Evolutionary conservation across 106 monocot species (phyloP), one percentile per base, ranked within the genome.

Genomic region (Apostasia ramifera): DNA sequence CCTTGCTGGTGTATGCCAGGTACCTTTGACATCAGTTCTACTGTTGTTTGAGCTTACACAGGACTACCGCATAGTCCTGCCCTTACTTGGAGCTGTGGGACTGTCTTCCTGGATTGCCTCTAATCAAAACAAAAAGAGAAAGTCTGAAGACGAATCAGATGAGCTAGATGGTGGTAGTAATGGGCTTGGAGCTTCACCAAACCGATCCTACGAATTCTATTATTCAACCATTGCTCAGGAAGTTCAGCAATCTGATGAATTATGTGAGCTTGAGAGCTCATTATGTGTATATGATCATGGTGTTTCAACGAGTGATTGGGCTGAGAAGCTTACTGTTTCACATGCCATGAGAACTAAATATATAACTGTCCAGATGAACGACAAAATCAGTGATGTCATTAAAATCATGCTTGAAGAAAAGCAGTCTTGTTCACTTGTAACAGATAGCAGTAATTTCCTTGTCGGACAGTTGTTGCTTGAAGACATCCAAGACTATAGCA

Each of bases 41-140:
- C 91, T 95, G 48, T 80, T 95, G 12, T 95, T 95, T 71, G 91
- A 95, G 83, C 79, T 95, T 41, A 88, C 91, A n/a, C 88, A 84
- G 41, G 91, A 95, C 66, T 95, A 91, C 72, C 91, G 86, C 12
- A 95, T 95, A 70, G 91, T 95, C 78, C 68, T 95, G 14, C 91
- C 95, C 47, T 78, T 95, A 51, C 88, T 95, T 71, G 95, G 88
- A 68, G 95, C 95, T 63, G 95, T 95, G 42, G 95, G 95, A 1
- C 70, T 95, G 59, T 95, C 95, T 37, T 91, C 86, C 44, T 88
- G 91, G 91, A 81, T 91, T 37, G 53, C 86, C 67, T 95, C 91
- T 41, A 79, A 74, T 43, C 81, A 82, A 62, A 88, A 66, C 48
- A 76, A 54, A 57, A 80, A 78, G 58, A 86, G 10, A 38, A 39